Conservation (phyloP, 2,329 filamentous ascomycete species). For the Neonectria punicea region DNA sequence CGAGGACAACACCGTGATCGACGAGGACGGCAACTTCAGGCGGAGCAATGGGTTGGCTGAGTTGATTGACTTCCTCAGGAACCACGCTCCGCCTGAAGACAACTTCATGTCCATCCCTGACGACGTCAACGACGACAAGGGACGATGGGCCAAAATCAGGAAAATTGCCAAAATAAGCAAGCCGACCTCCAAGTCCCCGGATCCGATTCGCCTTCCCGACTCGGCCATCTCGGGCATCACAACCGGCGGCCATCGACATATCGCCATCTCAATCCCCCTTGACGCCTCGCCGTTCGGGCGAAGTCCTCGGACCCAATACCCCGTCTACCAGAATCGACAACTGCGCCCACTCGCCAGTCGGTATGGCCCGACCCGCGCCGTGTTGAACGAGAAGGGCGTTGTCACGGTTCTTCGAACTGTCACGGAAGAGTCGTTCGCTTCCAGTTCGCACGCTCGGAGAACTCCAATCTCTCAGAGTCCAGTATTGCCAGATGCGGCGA, state of each 20-base stretch:
- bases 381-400: conserved; percentile 49
- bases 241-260: conserved; percentile 64
- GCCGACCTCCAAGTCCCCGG: conserved; percentile 43
- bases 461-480: conserved; percentile 24
- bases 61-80: conserved; percentile 62
- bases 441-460: conserved; percentile 3
- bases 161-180: conserved; percentile 53
- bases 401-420: conserved; percentile 50
- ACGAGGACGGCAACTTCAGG: conserved; percentile 28
- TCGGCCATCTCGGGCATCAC: conserved; percentile 66
- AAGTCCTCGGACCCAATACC: conserved; percentile 48
- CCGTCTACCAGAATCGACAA: conserved; percentile 39
- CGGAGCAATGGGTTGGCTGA: conserved; percentile 46
- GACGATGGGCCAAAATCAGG: conserved; percentile 56
- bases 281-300: conserved; percentile 58
- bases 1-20: conserved; percentile 34
- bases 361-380: conserved; percentile 43
- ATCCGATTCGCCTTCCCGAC: conserved; percentile 60
- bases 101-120: conserved; percentile 62
- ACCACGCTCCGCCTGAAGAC: conserved; percentile 58
- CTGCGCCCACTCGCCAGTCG: conserved; percentile 32
- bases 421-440: conserved; percentile 36
- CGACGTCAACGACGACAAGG: conserved; percentile 44
- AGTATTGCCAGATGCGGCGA: conserved; percentile 16
- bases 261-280: conserved; percentile 69